Evolutionary conservation across 129 eudicot genomes (phyloP).

Genomic region (Chrysanthemum lavandulifolium): DNA sequence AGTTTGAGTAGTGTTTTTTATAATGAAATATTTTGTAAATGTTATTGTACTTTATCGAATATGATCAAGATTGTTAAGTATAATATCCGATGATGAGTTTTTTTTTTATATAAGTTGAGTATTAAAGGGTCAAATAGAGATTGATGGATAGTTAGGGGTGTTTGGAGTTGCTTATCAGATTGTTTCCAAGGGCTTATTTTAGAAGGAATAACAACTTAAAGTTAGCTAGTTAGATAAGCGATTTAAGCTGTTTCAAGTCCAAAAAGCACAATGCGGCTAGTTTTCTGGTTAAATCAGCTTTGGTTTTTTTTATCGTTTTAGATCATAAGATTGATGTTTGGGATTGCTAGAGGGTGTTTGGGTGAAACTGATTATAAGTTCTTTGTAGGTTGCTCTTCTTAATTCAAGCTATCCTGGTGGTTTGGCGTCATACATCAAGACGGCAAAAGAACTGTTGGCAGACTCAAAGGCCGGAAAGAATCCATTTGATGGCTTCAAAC

Average conservation of each 20-base stretch:
- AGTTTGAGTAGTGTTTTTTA: too few species aligned
- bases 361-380: not conserved
- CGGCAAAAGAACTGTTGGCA: conserved; percentile 85
- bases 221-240: too few species aligned
- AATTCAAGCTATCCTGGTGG: conserved; percentile 97
- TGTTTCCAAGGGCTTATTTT: not conserved
- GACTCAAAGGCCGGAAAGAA: conserved; percentile 97
- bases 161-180: not conserved
- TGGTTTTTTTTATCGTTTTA: not conserved
- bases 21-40: not conserved
- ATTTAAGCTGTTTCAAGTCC: too few species aligned
- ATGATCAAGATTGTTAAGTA: not conserved
- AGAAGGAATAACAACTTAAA: not conserved
- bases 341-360: not conserved
- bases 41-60: not conserved
- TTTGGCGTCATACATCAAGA: conserved; percentile 69
- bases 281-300: not conserved
- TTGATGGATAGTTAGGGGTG: not conserved
- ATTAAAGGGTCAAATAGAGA: not conserved
- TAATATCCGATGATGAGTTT: not conserved
- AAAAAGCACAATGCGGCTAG: not conserved
- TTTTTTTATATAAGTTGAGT: not conserved
- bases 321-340: not conserved
- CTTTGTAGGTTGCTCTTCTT: conserved; percentile 60
- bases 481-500: conserved; percentile 96